phyloP scores from a whole-genome alignment of 768 basidiomycete genomes.

The Agaricus bisporus region DNA sequence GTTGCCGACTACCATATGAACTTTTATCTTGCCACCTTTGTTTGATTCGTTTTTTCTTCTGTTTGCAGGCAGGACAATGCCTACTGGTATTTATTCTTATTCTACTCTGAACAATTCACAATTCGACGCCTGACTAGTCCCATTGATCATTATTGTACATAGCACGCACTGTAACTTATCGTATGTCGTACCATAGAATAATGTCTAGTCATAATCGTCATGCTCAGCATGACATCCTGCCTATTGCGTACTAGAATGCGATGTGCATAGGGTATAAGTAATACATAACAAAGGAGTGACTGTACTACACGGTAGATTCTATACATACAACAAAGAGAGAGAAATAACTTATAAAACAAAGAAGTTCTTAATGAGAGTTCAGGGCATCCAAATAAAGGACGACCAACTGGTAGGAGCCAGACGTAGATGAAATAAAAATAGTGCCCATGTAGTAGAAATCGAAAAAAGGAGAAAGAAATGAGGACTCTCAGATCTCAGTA shows the following conservation, averaged over 20 bases:
- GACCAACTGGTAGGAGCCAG: neutral
- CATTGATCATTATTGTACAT: neutral
- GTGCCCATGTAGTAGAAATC: too few relatives aligned
- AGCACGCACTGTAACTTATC: neutral
- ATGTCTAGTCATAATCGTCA: neutral
- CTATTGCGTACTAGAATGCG: too few relatives aligned
- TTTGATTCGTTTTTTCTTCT: neutral
- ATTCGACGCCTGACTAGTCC: neutral
- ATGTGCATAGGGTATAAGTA: too few relatives aligned
- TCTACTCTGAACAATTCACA: neutral
- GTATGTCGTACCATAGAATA: neutral
- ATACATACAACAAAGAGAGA: too few relatives aligned
- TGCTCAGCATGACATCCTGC: too few relatives aligned
- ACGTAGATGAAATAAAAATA: neutral
- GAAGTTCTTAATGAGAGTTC: too few relatives aligned
- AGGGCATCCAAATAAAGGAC: neutral
- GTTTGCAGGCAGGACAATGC: neutral
- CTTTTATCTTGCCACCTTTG: neutral
- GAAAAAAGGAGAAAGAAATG: neutral
- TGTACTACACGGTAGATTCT: too few relatives aligned
- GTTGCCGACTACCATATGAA: slow-evolving; percentile 28
- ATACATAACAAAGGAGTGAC: too few relatives aligned
- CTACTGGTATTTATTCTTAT: neutral
- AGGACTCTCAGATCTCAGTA: slow-evolving; percentile 6
- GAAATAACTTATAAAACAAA: too few relatives aligned